phyloP scores from a whole-genome alignment of 345 rosid genomes.

The Citrus inodora region DNA sequence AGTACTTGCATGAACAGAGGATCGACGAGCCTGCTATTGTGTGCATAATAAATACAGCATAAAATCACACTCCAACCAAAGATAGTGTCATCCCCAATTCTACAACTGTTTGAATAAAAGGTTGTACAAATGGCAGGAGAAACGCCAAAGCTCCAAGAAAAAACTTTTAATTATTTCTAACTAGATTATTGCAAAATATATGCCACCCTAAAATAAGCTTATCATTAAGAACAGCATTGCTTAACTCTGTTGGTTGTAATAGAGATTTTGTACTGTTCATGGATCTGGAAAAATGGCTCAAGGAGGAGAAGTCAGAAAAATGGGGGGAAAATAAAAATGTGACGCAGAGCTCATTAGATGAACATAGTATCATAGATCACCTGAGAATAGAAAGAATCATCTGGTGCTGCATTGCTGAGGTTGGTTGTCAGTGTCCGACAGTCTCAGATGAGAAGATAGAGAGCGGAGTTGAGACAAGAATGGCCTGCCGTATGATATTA shows the following conservation, averaged over 20 bases:
- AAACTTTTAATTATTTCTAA: neutral
- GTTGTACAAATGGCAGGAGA: neutral
- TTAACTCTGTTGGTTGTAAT: neutral
- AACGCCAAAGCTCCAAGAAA: neutral
- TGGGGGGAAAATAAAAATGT: too few relatives aligned
- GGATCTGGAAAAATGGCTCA: neutral
- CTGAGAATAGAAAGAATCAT: neutral
- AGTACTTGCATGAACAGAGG: too few relatives aligned
- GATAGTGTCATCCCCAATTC: too few relatives aligned
- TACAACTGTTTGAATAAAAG: too few relatives aligned
- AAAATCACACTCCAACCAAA: too few relatives aligned
- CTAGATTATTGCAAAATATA: neutral
- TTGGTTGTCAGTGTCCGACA: neutral
- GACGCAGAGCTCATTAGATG: too few relatives aligned
- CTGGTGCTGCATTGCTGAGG: neutral
- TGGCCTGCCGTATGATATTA: neutral
- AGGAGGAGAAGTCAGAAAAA: neutral
- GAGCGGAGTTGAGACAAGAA: neutral
- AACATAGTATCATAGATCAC: too few relatives aligned
- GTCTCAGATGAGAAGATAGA: neutral
- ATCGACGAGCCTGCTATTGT: too few relatives aligned
- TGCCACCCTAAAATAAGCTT: too few relatives aligned
- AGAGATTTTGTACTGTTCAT: neutral
- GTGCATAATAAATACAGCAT: too few relatives aligned
- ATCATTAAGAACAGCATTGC: neutral